A percentile compares a stretch with the other conserved stretches of the same genome.
Conservation (phyloP, 2,329 filamentous ascomycete species). For the Fusarium albidum region DNA sequence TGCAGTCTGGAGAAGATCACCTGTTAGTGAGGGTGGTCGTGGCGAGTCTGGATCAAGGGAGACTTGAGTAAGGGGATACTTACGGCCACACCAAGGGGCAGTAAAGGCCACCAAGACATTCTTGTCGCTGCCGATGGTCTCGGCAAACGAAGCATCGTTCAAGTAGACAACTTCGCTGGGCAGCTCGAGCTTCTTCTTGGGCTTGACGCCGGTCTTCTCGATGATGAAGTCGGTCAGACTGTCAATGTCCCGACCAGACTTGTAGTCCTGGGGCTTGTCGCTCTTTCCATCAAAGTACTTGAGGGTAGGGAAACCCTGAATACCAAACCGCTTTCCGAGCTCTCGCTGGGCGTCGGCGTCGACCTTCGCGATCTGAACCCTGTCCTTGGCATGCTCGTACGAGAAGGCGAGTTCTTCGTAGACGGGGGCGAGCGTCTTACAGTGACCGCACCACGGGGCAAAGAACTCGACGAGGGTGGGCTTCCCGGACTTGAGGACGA, state of each 20-base stretch:
- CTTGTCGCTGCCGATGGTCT: conserved; percentile 83
- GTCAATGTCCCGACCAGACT: conserved; percentile 85
- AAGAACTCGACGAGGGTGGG: conserved; percentile 98
- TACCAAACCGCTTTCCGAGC: conserved; percentile 84
- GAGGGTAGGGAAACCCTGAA: conserved; percentile 95
- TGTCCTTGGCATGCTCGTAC: conserved; percentile 75
- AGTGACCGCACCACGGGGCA: conserved; percentile 98
- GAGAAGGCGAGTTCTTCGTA: conserved; percentile 87
- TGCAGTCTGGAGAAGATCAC: conserved; percentile 77
- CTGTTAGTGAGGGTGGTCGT: conserved; percentile 5
- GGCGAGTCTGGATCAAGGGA: neutral
- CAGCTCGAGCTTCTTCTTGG: conserved; percentile 77
- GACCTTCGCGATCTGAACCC: conserved; percentile 92
- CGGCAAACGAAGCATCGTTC: conserved; percentile 80
- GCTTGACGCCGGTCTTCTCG: conserved; percentile 86
- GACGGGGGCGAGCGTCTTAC: conserved; percentile 94
- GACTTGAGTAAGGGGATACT: conserved; percentile 51
- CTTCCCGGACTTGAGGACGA: conserved; percentile 91
- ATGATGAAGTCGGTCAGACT: conserved; percentile 81
- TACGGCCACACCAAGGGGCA: conserved; percentile 98
- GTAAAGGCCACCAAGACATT: conserved; percentile 96
- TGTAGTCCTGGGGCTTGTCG: conserved; percentile 84
- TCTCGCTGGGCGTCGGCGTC: conserved; percentile 90
- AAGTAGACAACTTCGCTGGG: conserved; percentile 82
- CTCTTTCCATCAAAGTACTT: conserved; percentile 99